Conservation (phyloP, 495 filamentous ascomycete genomes). For the Podospora pseudopauciseta region DNA sequence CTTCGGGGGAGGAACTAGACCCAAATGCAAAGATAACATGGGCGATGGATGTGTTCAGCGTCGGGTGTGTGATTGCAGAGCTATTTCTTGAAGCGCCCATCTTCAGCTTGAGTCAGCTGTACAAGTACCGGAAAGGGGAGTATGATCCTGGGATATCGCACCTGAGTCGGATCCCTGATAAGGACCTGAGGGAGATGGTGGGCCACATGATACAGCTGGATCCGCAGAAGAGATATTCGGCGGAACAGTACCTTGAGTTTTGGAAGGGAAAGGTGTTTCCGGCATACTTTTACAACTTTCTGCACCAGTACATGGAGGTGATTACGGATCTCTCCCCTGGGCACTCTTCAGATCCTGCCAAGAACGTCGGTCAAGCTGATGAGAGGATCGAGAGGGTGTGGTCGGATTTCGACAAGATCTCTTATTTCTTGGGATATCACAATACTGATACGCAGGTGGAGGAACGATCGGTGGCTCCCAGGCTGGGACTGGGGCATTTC, state of each 20-base stretch:
- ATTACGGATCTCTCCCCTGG: constrained; percentile 92
- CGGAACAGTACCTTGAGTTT: constrained; percentile 90
- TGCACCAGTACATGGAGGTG: constrained; percentile 94
- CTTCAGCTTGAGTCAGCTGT: constrained; percentile 88
- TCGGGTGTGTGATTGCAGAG: constrained; percentile 95
- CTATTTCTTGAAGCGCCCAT: constrained; percentile 93
- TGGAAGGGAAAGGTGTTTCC: constrained; percentile 91
- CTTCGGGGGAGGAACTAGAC: constrained; percentile 59
- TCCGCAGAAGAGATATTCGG: constrained; percentile 85
- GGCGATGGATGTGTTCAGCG: constrained; percentile 99
- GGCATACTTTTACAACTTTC: constrained; percentile 92
- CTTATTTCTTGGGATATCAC: constrained; percentile 80
- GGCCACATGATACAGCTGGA: constrained; percentile 94
- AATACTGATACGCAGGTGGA: constrained; percentile 38
- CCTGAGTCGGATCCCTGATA: constrained; percentile 81
- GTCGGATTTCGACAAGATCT: constrained; percentile 95
- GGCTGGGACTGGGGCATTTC: constrained; percentile 50
- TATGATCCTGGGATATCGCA: constrained; percentile 82
- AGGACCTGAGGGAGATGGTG: constrained; percentile 80
- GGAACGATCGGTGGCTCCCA: constrained; percentile 34
- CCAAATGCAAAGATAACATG: constrained; percentile 60
- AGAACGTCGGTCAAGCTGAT: constrained; percentile 77
- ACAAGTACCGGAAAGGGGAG: constrained; percentile 86
- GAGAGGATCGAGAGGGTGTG: constrained; percentile 90
- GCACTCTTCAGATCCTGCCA: constrained; percentile 53